Evolutionary conservation across 164 flowering plant genomes (phyloP).

Genomic region (Litsea cubeba): DNA sequence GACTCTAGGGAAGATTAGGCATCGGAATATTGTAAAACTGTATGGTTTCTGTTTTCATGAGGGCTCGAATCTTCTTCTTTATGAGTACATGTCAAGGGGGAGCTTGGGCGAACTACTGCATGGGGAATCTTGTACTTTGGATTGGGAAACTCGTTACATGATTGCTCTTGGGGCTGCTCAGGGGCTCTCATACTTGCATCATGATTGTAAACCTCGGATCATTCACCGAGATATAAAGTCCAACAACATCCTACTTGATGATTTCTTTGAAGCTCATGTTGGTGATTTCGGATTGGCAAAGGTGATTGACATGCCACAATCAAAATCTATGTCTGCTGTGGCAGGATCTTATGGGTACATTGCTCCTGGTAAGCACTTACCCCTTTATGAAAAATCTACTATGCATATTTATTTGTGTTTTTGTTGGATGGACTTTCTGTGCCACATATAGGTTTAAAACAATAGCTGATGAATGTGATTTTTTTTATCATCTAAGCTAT

Average conservation of each 20-base stretch:
- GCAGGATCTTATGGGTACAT: slow-evolving; percentile 99
- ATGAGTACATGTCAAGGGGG: slow-evolving; percentile 85
- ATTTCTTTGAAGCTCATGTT: slow-evolving; percentile 90
- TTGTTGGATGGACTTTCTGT: neutral
- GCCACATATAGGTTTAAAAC: neutral
- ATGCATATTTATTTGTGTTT: neutral
- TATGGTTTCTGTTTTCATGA: slow-evolving; percentile 81
- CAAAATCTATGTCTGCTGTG: slow-evolving; percentile 90
- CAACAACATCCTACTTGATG: slow-evolving; percentile 79
- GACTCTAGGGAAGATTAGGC: slow-evolving; percentile 88
- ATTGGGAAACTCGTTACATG: slow-evolving; percentile 73
- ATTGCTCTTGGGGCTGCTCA: slow-evolving; percentile 94
- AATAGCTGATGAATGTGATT: neutral
- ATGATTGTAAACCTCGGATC: slow-evolving; percentile 90
- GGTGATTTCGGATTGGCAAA: slow-evolving; percentile 98
- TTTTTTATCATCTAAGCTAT: neutral
- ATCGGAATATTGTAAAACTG: slow-evolving; percentile 88
- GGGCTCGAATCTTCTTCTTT: slow-evolving; percentile 83
- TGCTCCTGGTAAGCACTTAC: slow-evolving; percentile 76
- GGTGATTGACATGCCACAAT: slow-evolving; percentile 92
- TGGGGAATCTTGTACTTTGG: slow-evolving; percentile 48
- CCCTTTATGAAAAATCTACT: neutral
- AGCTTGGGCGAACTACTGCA: slow-evolving; percentile 89
- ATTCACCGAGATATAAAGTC: slow-evolving; percentile 98
- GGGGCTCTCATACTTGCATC: slow-evolving; percentile 90